Conservation (phyloP, 495 filamentous ascomycete genomes). For the Daldinia bambusicola region DNA sequence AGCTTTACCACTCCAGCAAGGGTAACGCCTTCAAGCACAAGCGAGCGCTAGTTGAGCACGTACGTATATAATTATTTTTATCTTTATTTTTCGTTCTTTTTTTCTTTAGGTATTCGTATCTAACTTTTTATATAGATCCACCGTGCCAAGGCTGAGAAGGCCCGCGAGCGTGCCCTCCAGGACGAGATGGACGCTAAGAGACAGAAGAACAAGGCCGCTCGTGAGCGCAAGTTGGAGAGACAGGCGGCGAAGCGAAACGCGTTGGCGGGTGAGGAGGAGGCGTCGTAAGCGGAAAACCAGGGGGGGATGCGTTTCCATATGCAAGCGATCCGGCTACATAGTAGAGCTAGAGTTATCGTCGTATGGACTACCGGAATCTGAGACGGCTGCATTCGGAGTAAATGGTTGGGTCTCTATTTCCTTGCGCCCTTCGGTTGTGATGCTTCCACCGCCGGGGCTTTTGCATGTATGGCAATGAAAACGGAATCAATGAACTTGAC, state of each 20-base stretch:
- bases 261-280: slow-evolving; percentile 77
- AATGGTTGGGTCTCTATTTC: slow-evolving; percentile 64
- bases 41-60: slow-evolving; percentile 98
- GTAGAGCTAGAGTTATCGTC: slow-evolving; percentile 45
- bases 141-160: slow-evolving; percentile 99
- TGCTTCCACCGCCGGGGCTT: slow-evolving; percentile 53
- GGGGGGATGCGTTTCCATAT: slow-evolving; percentile 52
- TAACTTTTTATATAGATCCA: slow-evolving; percentile 78
- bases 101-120: slow-evolving; percentile 29
- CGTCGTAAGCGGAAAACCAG: slow-evolving; percentile 62
- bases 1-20: slow-evolving; percentile 99
- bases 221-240: slow-evolving; percentile 94
- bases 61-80: slow-evolving; percentile 65
- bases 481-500: slow-evolving; percentile 65
- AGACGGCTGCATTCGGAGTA: slow-evolving; percentile 67
- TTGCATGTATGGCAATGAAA: slow-evolving; percentile 66
- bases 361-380: slow-evolving; percentile 56
- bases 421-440: slow-evolving; percentile 56
- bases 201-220: slow-evolving; percentile 99
- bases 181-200: slow-evolving; percentile 99
- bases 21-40: slow-evolving; percentile 99
- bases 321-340: slow-evolving; percentile 47
- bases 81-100: too few species aligned
- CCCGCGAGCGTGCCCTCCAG: slow-evolving; percentile 91
- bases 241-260: slow-evolving; percentile 88